These are phyloP conservation scores for Discostella stelligeroides DNA, from an alignment of 108 stramenopile species.

Conservation along the genomic window DNA sequence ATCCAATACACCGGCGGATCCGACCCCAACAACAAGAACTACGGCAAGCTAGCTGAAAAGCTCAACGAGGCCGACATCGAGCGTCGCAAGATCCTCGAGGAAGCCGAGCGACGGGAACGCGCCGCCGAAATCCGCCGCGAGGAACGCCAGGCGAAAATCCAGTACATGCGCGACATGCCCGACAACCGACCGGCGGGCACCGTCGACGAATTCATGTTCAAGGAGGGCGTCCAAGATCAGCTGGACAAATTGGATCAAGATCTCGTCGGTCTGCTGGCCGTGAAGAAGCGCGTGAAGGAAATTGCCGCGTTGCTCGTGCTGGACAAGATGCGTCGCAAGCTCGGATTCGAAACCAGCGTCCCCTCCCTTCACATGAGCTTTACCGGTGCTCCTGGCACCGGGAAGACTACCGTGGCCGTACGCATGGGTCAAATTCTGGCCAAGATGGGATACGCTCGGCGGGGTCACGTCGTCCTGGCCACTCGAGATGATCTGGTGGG, in stretches of 20 bases:
- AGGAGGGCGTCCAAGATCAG: conserved; percentile 97
- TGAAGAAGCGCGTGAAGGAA: conserved; percentile 96
- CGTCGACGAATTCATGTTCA: conserved; percentile 98
- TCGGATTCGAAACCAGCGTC: conserved; percentile 96
- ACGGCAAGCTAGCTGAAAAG: conserved; percentile 74
- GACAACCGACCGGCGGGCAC: conserved; percentile 89
- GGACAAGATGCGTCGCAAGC: conserved; percentile 98
- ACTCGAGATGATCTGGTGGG: conserved; percentile 98
- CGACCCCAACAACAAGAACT: conserved; percentile 73
- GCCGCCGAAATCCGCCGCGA: conserved; percentile 92
- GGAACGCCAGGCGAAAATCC: conserved; percentile 87
- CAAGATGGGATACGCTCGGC: conserved; percentile 97
- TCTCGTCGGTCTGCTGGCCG: conserved; percentile 92
- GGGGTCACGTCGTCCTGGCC: conserved; percentile 96
- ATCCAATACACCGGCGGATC: conserved; percentile 76
- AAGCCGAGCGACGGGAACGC: conserved; percentile 82
- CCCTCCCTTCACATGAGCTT: conserved; percentile 99
- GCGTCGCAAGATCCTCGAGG: conserved; percentile 84
- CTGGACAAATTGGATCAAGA: conserved; percentile 94
- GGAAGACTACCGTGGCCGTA: conserved; percentile 98
- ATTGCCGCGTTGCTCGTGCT: conserved; percentile 96
- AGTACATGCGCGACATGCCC: conserved; percentile 94
- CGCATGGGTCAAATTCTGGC: conserved; percentile 98
- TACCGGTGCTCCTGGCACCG: conserved; percentile 97
- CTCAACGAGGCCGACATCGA: conserved; percentile 91